A percentile compares a stretch with the other conserved stretches of the same genome.
phyloP scores from a whole-genome alignment of 2,329 filamentous ascomycete genomes.

The Diaporthe eres region DNA sequence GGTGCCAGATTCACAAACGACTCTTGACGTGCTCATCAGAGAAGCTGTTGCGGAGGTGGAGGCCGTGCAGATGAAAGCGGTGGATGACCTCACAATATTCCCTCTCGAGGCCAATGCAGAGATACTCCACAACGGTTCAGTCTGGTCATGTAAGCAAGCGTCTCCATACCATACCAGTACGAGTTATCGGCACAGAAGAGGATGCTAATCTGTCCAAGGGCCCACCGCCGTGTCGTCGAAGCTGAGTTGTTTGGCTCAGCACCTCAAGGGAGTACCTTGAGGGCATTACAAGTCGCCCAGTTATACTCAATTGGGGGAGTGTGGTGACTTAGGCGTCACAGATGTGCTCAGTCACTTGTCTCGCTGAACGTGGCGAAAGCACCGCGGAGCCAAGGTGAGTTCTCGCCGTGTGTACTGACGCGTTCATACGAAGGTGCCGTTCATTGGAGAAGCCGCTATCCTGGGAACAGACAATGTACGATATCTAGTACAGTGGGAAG shows the following conservation, averaged over 20 bases:
- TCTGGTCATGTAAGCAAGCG: not conserved
- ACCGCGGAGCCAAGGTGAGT: not conserved
- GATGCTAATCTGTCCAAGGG: not conserved
- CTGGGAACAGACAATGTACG: too few species aligned
- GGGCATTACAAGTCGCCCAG: fast-evolving
- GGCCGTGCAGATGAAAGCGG: not conserved
- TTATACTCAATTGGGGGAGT: not conserved
- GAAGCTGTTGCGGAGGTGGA: not conserved
- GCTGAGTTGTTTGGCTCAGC: not conserved
- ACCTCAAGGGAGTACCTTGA: not conserved
- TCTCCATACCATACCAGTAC: not conserved
- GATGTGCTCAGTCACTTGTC: not conserved
- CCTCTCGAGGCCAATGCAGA: not conserved
- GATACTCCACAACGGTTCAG: not conserved
- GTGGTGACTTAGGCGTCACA: not conserved
- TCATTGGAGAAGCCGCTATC: too few species aligned
- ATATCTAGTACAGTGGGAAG: too few species aligned
- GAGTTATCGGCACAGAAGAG: fast-evolving
- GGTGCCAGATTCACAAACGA: not conserved
- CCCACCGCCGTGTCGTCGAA: not conserved
- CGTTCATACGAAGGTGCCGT: too few species aligned
- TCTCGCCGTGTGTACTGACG: not conserved
- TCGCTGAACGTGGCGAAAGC: not conserved
- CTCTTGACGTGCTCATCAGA: not conserved
- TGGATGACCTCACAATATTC: not conserved